Conservation (phyloP, 257 asterid genomes). For the Nicotiana tomentosiformis region DNA sequence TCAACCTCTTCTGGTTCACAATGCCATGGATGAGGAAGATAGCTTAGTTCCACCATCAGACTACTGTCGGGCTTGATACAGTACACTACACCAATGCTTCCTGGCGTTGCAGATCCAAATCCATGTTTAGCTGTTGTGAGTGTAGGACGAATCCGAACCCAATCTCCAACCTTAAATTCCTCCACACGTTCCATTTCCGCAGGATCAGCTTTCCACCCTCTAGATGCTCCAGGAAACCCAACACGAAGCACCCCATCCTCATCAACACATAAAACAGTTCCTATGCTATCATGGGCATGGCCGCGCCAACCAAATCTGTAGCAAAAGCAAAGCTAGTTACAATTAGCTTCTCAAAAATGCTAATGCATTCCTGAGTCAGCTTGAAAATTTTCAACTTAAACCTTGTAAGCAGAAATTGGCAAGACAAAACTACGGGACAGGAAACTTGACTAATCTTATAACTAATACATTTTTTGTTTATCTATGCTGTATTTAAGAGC, state of each 20-base stretch:
- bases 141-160: constrained; percentile 97
- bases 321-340: constrained; percentile 9
- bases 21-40: constrained; percentile 98
- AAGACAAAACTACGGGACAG: not conserved
- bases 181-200: constrained; percentile 99
- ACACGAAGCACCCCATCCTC: constrained; percentile 98
- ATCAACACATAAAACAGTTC: constrained; percentile 96
- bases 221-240: constrained; percentile 99
- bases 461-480: not conserved
- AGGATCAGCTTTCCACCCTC: constrained; percentile 99
- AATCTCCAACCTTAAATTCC: constrained; percentile 95
- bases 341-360: not conserved
- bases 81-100: constrained; percentile 87
- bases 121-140: constrained; percentile 96
- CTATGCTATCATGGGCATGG: constrained; percentile 86
- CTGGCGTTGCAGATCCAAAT: constrained; percentile 92
- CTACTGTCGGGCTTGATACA: constrained; percentile 90
- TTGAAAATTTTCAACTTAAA: not conserved
- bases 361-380: not conserved
- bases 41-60: constrained; percentile 75
- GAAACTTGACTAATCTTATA: not conserved
- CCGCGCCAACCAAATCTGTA: constrained; percentile 97
- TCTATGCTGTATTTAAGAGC: not conserved
- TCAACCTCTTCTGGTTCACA: constrained; percentile 99
- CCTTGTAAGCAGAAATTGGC: not conserved